These are phyloP conservation scores for Exophiala alcalophila DNA, from an alignment of 2,329 filamentous ascomycete genomes.

Conservation along the genomic window DNA sequence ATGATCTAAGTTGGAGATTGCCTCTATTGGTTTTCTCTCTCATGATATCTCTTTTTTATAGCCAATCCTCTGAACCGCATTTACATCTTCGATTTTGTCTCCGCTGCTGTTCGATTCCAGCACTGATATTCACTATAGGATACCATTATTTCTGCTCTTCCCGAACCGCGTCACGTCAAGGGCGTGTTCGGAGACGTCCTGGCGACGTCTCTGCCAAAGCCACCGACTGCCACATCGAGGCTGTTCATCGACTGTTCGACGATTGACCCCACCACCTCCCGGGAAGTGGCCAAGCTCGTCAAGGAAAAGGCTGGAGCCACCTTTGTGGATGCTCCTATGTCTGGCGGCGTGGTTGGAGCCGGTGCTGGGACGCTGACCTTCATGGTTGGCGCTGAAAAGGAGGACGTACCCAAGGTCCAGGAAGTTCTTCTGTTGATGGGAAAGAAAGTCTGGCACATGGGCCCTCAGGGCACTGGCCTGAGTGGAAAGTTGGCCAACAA, in stretches of 20 bases:
- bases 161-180: constrained; percentile 83
- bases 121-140: too few relatives aligned
- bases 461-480: constrained; percentile 77
- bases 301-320: constrained; percentile 51
- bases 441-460: constrained; percentile 79
- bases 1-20: constrained; percentile 73
- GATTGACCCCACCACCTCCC: constrained; percentile 85
- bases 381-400: constrained; percentile 74
- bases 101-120: too few relatives aligned
- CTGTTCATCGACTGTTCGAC: constrained; percentile 96
- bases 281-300: constrained; percentile 69
- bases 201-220: constrained; percentile 52
- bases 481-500: constrained; percentile 96
- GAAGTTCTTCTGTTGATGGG: constrained; percentile 79
- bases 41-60: constrained; percentile 64
- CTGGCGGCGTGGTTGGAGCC: constrained; percentile 89
- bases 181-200: constrained; percentile 77
- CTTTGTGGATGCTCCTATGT: constrained; percentile 96
- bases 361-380: constrained; percentile 85
- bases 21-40: constrained; percentile 48
- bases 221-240: constrained; percentile 56
- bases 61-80: constrained; percentile 75
- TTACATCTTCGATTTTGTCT: too few relatives aligned
- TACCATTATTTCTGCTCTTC: constrained; percentile 82
- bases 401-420: constrained; percentile 62